A percentile compares a stretch with the other conserved stretches of the same genome.
Conservation (phyloP, 164 flowering plant species). For the Stephania yunnanensis region DNA sequence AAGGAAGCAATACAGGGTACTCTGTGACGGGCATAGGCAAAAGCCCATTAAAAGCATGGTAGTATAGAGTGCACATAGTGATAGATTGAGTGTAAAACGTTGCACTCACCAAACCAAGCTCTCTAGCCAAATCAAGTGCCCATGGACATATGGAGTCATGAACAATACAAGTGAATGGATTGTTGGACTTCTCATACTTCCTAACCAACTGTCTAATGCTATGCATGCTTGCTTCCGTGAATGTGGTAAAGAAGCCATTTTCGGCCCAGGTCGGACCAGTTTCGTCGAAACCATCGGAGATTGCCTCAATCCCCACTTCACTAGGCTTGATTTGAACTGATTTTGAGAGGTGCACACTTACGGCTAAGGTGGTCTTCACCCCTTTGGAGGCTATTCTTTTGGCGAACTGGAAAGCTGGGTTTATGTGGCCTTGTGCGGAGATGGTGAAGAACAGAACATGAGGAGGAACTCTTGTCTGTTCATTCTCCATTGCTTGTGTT, state of each 20-base stretch:
- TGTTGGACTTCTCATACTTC: not conserved
- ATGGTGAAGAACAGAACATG: slow-evolving; percentile 2
- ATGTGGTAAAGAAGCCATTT: not conserved
- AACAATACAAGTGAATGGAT: slow-evolving; percentile 8
- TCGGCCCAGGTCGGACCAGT: too few relatives aligned
- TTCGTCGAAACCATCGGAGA: too few relatives aligned
- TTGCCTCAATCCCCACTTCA: not conserved
- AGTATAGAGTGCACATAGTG: slow-evolving; percentile 20
- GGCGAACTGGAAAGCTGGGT: slow-evolving; percentile 4
- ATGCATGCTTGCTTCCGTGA: not conserved
- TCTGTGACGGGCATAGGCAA: slow-evolving; percentile 15
- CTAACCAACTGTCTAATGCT: slow-evolving; percentile 4
- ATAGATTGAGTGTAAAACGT: slow-evolving; percentile 31
- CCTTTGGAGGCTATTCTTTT: slow-evolving; percentile 6
- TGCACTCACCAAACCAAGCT: slow-evolving; percentile 15
- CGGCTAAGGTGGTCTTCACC: not conserved
- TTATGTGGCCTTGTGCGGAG: slow-evolving; percentile 6
- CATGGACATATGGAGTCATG: slow-evolving; percentile 15
- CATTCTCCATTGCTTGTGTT: not conserved
- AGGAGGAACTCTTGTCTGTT: not conserved
- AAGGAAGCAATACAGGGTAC: slow-evolving; percentile 23
- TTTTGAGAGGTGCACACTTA: not conserved
- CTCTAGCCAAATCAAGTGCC: slow-evolving; percentile 22
- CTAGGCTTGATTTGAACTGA: not conserved
- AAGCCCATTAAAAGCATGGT: slow-evolving; percentile 17